These are phyloP conservation scores for Vicia villosa DNA, from an alignment of 306 rosid species.

Conservation along the genomic window DNA sequence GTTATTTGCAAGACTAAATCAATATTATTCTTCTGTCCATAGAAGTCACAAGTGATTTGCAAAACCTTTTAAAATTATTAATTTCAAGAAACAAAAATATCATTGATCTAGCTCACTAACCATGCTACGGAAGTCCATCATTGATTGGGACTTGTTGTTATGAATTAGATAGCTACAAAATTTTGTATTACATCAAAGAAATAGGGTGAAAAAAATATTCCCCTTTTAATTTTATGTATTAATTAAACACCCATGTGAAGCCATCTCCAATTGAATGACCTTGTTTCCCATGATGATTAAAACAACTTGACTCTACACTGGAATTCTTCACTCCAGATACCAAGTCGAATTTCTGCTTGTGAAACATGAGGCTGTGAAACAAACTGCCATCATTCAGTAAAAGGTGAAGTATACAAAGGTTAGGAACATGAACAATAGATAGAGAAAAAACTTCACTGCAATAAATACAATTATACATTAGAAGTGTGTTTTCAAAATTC, in stretches of 20 bases:
- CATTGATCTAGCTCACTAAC: slow-evolving; percentile 27
- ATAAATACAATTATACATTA: slow-evolving; percentile 14
- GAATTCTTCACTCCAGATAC: slow-evolving; percentile 25
- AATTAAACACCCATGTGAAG: slow-evolving; percentile 43
- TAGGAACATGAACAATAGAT: slow-evolving; percentile 84
- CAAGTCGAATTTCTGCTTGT: not conserved
- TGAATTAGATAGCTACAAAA: slow-evolving; percentile 27
- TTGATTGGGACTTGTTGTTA: slow-evolving; percentile 21
- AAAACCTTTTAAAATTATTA: slow-evolving; percentile 33
- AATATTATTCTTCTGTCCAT: too few relatives aligned
- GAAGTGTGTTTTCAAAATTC: too few relatives aligned
- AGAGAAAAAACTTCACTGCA: slow-evolving; percentile 81
- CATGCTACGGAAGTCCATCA: slow-evolving; percentile 22
- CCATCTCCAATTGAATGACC: slow-evolving; percentile 43
- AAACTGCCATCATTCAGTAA: slow-evolving; percentile 94
- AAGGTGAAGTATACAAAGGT: slow-evolving; percentile 94
- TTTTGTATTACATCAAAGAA: slow-evolving; percentile 4
- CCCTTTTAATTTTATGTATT: too few relatives aligned
- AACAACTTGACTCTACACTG: slow-evolving; percentile 20
- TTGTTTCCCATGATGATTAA: slow-evolving; percentile 33
- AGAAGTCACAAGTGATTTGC: not conserved
- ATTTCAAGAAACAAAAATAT: not conserved
- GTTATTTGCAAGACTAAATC: too few relatives aligned
- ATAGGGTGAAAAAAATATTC: not conserved
- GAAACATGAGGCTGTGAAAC: slow-evolving; percentile 43